Conservation (phyloP, 495 filamentous ascomycete genomes). For the Aspergillus baeticus region DNA sequence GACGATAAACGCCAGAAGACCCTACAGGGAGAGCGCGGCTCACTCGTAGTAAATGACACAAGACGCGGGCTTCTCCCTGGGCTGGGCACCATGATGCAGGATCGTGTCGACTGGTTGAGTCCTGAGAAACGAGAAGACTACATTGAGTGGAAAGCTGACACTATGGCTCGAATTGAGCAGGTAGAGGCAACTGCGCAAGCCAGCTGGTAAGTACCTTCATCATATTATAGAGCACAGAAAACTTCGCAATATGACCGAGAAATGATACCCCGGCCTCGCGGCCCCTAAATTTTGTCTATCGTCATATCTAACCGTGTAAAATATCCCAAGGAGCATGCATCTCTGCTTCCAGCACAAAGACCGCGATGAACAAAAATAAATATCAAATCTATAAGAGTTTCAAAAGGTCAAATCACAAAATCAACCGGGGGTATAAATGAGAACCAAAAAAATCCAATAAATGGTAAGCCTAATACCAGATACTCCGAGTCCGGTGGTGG, state of each 20-base stretch:
- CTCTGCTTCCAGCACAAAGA: constrained; percentile 14
- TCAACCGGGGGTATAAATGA: constrained; percentile 6
- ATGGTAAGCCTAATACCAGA: constrained; percentile 77
- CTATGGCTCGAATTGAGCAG: constrained; percentile 47
- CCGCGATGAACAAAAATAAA: neutral
- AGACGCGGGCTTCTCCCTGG: constrained; percentile 50
- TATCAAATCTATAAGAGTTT: constrained; percentile 11
- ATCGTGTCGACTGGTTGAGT: constrained; percentile 76
- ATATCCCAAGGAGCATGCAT: neutral
- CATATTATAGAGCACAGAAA: neutral
- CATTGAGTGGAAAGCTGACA: constrained; percentile 66
- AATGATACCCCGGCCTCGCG: constrained; percentile 14
- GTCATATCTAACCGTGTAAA: neutral
- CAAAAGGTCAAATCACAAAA: neutral
- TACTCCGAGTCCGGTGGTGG: constrained; percentile 92
- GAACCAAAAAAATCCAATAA: neutral
- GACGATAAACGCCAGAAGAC: constrained; percentile 22
- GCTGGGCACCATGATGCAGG: constrained; percentile 81
- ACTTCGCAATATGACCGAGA: neutral
- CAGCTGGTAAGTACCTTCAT: neutral
- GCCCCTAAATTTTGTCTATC: neutral
- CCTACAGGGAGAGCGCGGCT: constrained; percentile 7
- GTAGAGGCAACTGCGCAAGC: constrained; percentile 15
- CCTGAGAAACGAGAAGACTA: constrained; percentile 67
- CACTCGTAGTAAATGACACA: constrained; percentile 15